These are phyloP conservation scores for Diplodia corticola DNA, from an alignment of 2,329 filamentous ascomycete species.

Conservation along the genomic window DNA sequence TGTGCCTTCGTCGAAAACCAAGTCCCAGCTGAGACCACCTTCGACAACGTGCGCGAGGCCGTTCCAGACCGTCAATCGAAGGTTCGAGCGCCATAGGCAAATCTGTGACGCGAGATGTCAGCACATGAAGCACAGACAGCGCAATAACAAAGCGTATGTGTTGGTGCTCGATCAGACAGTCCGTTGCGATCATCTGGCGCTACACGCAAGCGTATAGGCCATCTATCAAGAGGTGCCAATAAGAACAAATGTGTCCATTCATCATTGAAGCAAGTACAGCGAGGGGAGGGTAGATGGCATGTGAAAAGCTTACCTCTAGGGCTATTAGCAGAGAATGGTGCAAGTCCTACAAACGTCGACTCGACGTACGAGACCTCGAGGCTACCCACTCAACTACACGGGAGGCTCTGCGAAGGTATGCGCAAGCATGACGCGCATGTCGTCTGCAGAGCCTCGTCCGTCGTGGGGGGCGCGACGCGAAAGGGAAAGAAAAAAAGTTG, in stretches of 20 bases:
- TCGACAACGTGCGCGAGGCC: not conserved
- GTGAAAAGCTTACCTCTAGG: not conserved
- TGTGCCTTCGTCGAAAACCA: not conserved
- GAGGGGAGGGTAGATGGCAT: constrained; percentile 35
- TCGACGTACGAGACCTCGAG: not conserved
- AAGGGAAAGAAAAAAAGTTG: not conserved
- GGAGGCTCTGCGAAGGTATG: not conserved
- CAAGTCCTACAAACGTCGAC: not conserved
- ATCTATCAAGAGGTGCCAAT: constrained; percentile 98
- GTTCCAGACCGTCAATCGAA: not conserved
- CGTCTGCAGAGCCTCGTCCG: constrained; percentile 63
- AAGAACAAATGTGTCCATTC: constrained; percentile 50
- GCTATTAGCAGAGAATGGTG: not conserved
- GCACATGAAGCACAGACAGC: not conserved
- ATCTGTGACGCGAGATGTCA: not conserved
- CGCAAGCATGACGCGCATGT: not conserved
- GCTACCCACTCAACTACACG: not conserved
- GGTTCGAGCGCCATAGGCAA: not conserved
- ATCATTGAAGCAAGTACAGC: constrained; percentile 28
- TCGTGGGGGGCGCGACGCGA: not conserved
- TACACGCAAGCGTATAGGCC: constrained; percentile 7
- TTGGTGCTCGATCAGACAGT: constrained; percentile 63
- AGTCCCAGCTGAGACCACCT: not conserved
- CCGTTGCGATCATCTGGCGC: constrained; percentile 71
- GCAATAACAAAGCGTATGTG: constrained; percentile 18